Evolutionary conservation across 2,329 filamentous ascomycete genomes (phyloP), one percentile per base, ranked within the genome.

Genomic region (Alternaria metachromatica): DNA sequence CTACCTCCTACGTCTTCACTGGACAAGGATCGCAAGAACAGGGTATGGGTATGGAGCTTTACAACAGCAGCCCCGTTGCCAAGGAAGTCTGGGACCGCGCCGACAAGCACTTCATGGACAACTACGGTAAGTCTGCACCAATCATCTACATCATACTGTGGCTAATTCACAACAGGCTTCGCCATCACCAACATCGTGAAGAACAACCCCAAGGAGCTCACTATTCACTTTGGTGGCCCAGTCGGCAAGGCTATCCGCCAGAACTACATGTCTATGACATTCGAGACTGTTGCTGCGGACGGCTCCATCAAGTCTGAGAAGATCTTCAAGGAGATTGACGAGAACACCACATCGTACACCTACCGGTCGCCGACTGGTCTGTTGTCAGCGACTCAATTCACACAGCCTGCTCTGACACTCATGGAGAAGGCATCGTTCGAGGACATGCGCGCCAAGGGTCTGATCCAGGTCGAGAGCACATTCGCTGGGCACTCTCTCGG

Each of bases 381-480:
- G 58, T 87, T 99, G 43, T 99, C 96, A 41, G 96, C 96, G 5
- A 99, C 96, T 5, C 96, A 99, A 80, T 99, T 99, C 85, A 99
- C 96, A 0, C 96, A 99, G 83, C 96, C 96, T 33, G 96, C 96
- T 55, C 85, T 99, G 73, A 99, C 96, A 1, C 87, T 99, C 54
- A 99, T 99, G 96, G 96, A 99, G 86, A 99, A 99, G 88, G 96
- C 96, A 63, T 97, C 93, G 75, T 99, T 99, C 74, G 96, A 98
- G 83, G 96, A 99, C 81, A 98, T 99, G 96, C 93, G 93, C 78
- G 88, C 94, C 74, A 98, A 97, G 87, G 96, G 96, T 65, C 88
- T 99, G 33, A 95, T 99, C 30, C 94, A 97, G 74, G 88, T 93
- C 63, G 95, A 98, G 84, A 97, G 93, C 87, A 97, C 92, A 71